Conservation (phyloP, 352 stramenopile genomes). For the Globisporangium paroecandrum region DNA sequence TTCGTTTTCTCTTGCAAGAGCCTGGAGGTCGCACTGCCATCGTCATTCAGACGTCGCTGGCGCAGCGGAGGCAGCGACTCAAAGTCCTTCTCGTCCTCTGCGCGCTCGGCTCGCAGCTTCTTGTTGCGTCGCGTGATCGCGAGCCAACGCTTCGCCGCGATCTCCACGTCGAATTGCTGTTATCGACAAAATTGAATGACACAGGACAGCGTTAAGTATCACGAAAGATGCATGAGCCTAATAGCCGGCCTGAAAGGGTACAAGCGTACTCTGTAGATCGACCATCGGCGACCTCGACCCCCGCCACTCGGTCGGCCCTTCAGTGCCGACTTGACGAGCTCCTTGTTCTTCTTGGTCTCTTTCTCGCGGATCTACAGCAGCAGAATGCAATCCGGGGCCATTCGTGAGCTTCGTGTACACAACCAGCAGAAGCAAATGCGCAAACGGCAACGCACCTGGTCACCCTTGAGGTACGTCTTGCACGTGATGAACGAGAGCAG, state of each 20-base stretch:
- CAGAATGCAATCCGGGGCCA: not conserved
- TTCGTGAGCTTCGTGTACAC: not conserved
- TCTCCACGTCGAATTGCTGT: constrained; percentile 67
- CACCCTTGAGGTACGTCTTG: constrained; percentile 68
- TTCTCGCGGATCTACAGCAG: constrained; percentile 45
- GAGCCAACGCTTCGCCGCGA: constrained; percentile 61
- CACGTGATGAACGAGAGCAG: constrained; percentile 76
- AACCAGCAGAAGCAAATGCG: not conserved
- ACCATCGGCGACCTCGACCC: constrained; percentile 52
- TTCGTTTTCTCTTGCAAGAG: constrained; percentile 21
- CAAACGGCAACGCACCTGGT: constrained; percentile 33
- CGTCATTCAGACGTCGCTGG: not conserved
- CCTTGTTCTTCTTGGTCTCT: constrained; percentile 41
- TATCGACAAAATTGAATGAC: not conserved
- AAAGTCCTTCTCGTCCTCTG: constrained; percentile 67
- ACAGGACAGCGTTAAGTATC: not conserved
- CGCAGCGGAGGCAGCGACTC: constrained; percentile 43
- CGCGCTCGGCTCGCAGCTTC: constrained; percentile 34
- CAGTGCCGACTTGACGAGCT: constrained; percentile 47
- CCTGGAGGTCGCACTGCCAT: not conserved
- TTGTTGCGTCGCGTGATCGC: constrained; percentile 57
- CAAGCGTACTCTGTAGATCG: constrained; percentile 54
- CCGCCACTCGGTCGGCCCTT: constrained; percentile 43
- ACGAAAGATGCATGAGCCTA: not conserved
- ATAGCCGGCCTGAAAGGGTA: not conserved